Conservation (phyloP, 495 filamentous ascomycete genomes). For the Jackrogersella multiformis region DNA sequence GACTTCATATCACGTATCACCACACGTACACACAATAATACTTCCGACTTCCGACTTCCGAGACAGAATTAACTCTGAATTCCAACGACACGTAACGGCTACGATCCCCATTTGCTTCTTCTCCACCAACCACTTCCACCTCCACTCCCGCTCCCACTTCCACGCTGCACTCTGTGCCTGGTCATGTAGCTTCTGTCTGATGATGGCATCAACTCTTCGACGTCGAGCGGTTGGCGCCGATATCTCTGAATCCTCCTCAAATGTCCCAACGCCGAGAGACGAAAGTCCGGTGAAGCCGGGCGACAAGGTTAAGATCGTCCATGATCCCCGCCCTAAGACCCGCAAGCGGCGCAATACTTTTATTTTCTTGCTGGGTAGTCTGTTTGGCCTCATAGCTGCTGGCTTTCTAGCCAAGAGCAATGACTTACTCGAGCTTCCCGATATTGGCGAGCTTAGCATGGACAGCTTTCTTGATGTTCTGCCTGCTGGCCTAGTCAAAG, state of each 20-base stretch:
- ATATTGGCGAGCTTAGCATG: slow-evolving; percentile 82
- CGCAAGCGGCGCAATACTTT: slow-evolving; percentile 77
- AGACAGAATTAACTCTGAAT: not conserved
- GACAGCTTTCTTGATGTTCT: slow-evolving; percentile 83
- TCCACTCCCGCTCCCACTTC: slow-evolving; percentile 9
- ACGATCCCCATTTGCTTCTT: slow-evolving; percentile 19
- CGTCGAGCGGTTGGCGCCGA: slow-evolving; percentile 55
- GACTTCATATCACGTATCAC: too few species aligned
- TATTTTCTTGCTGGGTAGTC: slow-evolving; percentile 82
- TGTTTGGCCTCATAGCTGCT: slow-evolving; percentile 83
- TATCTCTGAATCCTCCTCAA: slow-evolving; percentile 46
- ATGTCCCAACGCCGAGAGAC: slow-evolving; percentile 46
- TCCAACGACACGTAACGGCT: slow-evolving; percentile 11
- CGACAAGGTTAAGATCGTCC: slow-evolving; percentile 56
- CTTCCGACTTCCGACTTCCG: too few species aligned
- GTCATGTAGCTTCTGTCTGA: slow-evolving; percentile 34
- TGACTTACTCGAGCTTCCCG: slow-evolving; percentile 84
- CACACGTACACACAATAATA: slow-evolving; percentile 17
- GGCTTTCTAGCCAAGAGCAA: slow-evolving; percentile 85
- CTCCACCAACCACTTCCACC: slow-evolving; percentile 9
- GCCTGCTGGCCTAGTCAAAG: slow-evolving; percentile 80
- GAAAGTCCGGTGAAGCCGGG: slow-evolving; percentile 57
- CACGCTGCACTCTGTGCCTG: slow-evolving; percentile 25
- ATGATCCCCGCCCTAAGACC: slow-evolving; percentile 54
- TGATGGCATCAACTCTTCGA: slow-evolving; percentile 60